Conservation (phyloP, 1,284 basidiomycete genomes). For the Ganoderma sinense region DNA sequence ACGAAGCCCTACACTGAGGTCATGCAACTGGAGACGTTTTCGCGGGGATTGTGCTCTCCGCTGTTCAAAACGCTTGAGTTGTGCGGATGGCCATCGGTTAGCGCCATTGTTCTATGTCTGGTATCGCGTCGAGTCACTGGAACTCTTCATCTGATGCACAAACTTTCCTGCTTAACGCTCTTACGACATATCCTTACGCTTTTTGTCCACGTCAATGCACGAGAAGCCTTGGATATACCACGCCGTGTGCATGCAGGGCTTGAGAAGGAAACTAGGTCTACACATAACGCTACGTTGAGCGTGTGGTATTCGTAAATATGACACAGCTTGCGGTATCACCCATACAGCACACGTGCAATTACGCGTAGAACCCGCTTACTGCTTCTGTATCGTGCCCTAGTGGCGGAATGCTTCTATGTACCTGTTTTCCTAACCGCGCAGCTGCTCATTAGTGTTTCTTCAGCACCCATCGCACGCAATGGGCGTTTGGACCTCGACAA, state of each 20-base stretch:
- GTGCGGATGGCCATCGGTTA: neutral
- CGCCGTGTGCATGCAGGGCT: neutral
- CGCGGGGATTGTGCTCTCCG: too few relatives aligned
- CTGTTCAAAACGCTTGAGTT: neutral
- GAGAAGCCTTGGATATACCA: neutral
- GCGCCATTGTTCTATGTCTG: neutral
- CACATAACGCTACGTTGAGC: neutral
- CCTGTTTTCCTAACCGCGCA: neutral
- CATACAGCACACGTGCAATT: neutral
- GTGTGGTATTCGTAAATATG: neutral
- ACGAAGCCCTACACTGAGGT: neutral
- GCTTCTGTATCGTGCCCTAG: neutral
- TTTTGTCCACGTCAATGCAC: neutral
- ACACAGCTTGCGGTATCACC: neutral
- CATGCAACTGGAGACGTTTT: neutral
- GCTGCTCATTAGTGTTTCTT: neutral
- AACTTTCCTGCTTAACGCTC: neutral
- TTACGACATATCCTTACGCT: neutral
- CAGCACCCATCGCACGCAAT: conserved; percentile 82
- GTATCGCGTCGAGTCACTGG: neutral
- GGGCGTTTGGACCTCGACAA: conserved; percentile 67
- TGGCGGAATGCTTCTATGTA: neutral
- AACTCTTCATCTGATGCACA: neutral
- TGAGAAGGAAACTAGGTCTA: neutral
- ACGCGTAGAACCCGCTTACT: neutral